Conservation (phyloP, 176 grass and related monocot genomes). For the Aegilops tauschii region DNA sequence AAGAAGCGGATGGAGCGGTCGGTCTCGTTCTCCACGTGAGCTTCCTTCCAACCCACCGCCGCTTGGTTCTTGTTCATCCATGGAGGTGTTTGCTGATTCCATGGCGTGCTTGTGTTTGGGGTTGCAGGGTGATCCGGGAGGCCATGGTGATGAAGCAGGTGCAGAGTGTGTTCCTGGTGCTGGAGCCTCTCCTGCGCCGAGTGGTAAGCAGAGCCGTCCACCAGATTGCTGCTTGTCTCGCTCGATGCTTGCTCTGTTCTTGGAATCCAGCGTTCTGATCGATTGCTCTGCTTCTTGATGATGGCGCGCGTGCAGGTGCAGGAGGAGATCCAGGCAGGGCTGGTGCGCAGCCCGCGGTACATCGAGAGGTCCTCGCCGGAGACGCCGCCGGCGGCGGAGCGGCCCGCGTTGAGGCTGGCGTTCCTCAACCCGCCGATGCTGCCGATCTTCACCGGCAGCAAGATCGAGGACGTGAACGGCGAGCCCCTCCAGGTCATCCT, state of each 20-base stretch:
- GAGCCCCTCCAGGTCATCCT: conserved; percentile 56
- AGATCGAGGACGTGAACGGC: conserved; percentile 46
- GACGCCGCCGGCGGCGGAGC: neutral
- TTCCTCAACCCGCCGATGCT: conserved; percentile 35
- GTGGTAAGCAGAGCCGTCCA: conserved; percentile 42
- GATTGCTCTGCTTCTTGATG: neutral
- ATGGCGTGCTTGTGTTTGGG: neutral
- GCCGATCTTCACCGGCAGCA: conserved; percentile 87
- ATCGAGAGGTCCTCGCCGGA: conserved; percentile 39
- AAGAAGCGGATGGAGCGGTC: conserved; percentile 58
- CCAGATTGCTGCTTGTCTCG: neutral
- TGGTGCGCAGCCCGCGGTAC: conserved; percentile 38
- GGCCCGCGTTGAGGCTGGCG: conserved; percentile 39
- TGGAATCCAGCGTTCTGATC: neutral
- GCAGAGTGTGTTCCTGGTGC: conserved; percentile 31
- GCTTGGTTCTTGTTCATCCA: neutral
- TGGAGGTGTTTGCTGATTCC: neutral
- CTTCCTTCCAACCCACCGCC: neutral
- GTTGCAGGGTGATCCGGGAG: conserved; percentile 70
- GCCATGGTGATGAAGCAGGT: conserved; percentile 61
- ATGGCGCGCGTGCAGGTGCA: conserved; percentile 52
- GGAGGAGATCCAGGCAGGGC: conserved; percentile 74
- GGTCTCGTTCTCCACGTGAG: conserved; percentile 78
- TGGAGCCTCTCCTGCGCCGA: conserved; percentile 74
- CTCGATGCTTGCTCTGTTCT: neutral